These are phyloP conservation scores for Kregervanrija pseudodelftensis DNA, from an alignment of 805 yeast genomes.

Conservation along the genomic window DNA sequence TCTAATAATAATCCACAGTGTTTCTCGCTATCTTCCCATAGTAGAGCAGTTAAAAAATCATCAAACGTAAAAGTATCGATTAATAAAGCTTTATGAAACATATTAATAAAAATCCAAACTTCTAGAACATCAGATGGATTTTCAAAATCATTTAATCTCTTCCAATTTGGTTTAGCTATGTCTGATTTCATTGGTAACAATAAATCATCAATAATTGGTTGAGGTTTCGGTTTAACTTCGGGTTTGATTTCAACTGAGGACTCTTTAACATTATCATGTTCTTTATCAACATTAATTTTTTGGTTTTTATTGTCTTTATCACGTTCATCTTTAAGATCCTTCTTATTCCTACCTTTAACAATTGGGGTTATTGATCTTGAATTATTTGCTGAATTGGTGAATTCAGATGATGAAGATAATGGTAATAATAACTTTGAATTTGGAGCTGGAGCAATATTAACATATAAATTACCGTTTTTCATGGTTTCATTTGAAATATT, in stretches of 20 bases:
- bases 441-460: slow-evolving; percentile 9
- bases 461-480: background rate
- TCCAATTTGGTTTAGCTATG: slow-evolving; percentile 20
- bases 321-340: background rate
- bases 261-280: background rate
- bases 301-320: background rate
- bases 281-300: background rate
- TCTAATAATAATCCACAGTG: slow-evolving; percentile 54
- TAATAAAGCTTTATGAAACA: slow-evolving; percentile 55
- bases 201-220: slow-evolving; percentile 26
- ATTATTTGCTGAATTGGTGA: background rate
- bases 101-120: slow-evolving; percentile 68
- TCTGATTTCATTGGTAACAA: slow-evolving; percentile 19
- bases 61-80: slow-evolving; percentile 78
- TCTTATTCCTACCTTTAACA: background rate
- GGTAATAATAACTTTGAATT: too few relatives aligned
- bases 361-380: background rate
- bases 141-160: slow-evolving; percentile 15
- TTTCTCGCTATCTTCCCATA: slow-evolving; percentile 37
- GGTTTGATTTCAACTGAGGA: slow-evolving; percentile 2
- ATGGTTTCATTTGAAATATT: background rate
- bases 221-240: background rate
- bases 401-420: too few relatives aligned
- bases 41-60: slow-evolving; percentile 57
- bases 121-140: slow-evolving; percentile 46